Percentiles rank a stretch among this genome's conserved stretches.
phyloP scores from a whole-genome alignment of 2,329 filamentous ascomycete species.

The Diaporthe sp. region DNA sequence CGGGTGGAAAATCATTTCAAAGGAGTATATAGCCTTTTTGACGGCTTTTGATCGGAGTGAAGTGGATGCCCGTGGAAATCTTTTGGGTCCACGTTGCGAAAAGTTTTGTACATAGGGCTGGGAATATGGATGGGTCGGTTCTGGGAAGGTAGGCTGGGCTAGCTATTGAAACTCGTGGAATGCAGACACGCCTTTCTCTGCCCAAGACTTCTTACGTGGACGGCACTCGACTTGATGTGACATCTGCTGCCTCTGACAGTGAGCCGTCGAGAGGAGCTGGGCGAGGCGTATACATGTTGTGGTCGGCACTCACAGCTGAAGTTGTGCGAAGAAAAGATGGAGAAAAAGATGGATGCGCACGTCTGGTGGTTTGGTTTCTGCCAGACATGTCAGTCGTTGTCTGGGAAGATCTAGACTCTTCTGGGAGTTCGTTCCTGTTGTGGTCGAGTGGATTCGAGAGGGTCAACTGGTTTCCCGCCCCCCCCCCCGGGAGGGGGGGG shows the following conservation, averaged over 20 bases:
- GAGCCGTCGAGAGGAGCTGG: not conserved
- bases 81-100: not conserved
- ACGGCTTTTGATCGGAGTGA: not conserved
- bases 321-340: not conserved
- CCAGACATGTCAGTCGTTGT: not conserved
- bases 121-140: not conserved
- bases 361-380: not conserved
- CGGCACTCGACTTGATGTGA: not conserved
- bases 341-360: not conserved
- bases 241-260: not conserved
- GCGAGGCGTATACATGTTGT: not conserved
- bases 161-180: conserved; percentile 5
- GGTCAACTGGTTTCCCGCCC: no score
- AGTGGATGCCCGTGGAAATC: not conserved
- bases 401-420: not conserved
- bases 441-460: no score
- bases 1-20: not conserved
- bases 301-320: not conserved
- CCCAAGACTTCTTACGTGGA: not conserved
- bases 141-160: conserved; percentile 15
- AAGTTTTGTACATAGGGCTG: conserved; percentile 2
- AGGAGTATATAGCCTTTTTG: not conserved
- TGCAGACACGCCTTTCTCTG: not conserved
- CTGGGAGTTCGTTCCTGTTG: not conserved
- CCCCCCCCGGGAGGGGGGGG: no score